Evolutionary conservation across 495 filamentous ascomycete species (phyloP), one percentile per base, ranked within the genome.

Genomic region (Immersiella caudata): DNA sequence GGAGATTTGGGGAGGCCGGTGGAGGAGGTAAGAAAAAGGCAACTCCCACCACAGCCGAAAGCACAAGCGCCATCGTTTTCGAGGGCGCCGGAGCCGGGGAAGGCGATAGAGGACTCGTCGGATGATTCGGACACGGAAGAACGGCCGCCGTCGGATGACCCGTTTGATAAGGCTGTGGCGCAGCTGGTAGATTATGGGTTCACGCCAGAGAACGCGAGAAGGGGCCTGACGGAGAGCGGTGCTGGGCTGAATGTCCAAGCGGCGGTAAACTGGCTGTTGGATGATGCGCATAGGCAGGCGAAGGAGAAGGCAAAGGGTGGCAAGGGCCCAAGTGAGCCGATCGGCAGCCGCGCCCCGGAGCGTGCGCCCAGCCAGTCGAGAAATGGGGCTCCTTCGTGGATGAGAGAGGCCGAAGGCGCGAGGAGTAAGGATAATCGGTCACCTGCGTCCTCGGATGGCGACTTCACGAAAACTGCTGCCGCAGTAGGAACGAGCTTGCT

Each of bases 141-240:
- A 27, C 54, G 77, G 69, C 35, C 73, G 14, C 67, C 66, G 33
- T 71, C 67, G 66, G 79, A 77, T 0, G 89, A 89, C 73, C 90
- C 89, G 9, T 87, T 88, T 56, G 93, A 97, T 74, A 86, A 85
- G 60, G 93, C 93, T 4, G 86, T 98, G 63, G 93, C 93, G 0
- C 93, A 97, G 73, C 78, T 99, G 21, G 89, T 98, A 11, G 94
- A 98, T 70, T 97, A 98, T 89, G 95, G 95, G 25, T 99, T 99
- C 66, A 87, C 90, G 0, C 85, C 88, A 0, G 90, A 95, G 54
- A 93, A 92, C 66, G 87, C 96, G 24, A 86, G 84, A 66, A 82
- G 87, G 67, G 96, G 94, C 51, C 79, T 99, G 8, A 84, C 85
- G 14, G 89, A 91, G 74, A 98, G 91, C 14, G 86, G 91, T 8